A percentile compares a stretch with the other conserved stretches of the same genome.
phyloP scores from a whole-genome alignment of 1,139 yeast genomes.

The Geotrichum reessii region DNA sequence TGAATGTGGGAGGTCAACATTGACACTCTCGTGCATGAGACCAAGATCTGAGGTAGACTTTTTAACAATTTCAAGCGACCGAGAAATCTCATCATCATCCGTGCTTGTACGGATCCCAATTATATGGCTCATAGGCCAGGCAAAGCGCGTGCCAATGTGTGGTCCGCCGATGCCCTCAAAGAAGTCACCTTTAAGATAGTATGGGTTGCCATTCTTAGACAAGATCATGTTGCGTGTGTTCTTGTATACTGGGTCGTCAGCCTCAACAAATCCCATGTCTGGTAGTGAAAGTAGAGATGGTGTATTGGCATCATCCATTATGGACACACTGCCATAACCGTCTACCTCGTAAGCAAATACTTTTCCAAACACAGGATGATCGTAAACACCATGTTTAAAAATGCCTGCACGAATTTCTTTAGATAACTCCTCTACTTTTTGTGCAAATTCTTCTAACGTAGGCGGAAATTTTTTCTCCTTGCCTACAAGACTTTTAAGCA shows the following conservation, averaged over 20 bases:
- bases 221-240: conserved; percentile 76
- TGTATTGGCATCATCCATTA: conserved; percentile 89
- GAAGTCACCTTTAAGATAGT: conserved; percentile 53
- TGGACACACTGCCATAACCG: conserved; percentile 68
- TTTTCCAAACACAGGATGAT: conserved; percentile 64
- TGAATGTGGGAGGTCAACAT: conserved; percentile 49
- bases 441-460: conserved; percentile 26
- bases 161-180: conserved; percentile 89
- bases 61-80: conserved; percentile 49
- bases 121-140: conserved; percentile 88
- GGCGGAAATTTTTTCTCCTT: conserved; percentile 15
- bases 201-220: conserved; percentile 69
- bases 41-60: conserved; percentile 68
- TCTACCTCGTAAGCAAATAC: conserved; percentile 88
- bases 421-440: conserved; percentile 39
- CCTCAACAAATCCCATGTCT: conserved; percentile 60
- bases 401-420: conserved; percentile 51
- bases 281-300: conserved; percentile 81
- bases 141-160: conserved; percentile 71
- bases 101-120: conserved; percentile 69
- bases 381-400: conserved; percentile 54
- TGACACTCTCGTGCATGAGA: conserved; percentile 75
- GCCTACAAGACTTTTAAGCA: conserved; percentile 21
- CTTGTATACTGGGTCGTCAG: conserved; percentile 56
- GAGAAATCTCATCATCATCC: conserved; percentile 60